Percentiles rank a stretch among this genome's conserved stretches.
Evolutionary conservation across 2,329 filamentous ascomycete genomes (phyloP).

Genomic region (Botrytis pseudocinerea): DNA sequence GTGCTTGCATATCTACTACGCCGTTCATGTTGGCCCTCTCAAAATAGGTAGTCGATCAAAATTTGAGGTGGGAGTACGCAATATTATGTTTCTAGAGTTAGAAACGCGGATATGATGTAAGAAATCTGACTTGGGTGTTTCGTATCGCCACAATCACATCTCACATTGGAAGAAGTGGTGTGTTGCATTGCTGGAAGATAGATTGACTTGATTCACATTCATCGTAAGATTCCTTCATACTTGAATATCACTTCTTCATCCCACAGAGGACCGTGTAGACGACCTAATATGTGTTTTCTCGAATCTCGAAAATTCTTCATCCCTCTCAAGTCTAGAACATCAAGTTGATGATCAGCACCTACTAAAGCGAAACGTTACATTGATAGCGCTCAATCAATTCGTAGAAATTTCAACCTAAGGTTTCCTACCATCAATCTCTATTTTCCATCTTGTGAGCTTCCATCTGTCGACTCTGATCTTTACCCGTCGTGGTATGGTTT

Average conservation of each 20-base stretch:
- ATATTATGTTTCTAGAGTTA: background rate
- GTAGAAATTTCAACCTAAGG: background rate
- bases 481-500: background rate
- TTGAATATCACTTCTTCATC: background rate
- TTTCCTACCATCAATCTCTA: too few species aligned
- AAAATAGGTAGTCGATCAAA: background rate
- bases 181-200: background rate
- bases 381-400: background rate
- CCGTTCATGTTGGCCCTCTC: background rate
- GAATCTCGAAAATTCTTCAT: background rate
- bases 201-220: background rate
- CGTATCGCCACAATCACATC: background rate
- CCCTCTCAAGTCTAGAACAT: background rate
- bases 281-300: background rate
- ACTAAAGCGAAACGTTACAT: background rate
- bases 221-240: background rate
- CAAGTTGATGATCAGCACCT: background rate
- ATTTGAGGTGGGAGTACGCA: background rate
- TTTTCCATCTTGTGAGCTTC: background rate
- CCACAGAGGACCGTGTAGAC: background rate
- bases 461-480: background rate
- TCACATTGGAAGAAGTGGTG: background rate
- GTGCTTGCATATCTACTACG: background rate
- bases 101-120: background rate
- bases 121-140: background rate